Percentiles rank a stretch among this genome's conserved stretches.
These are phyloP conservation scores for Quaeritorhiza haematococci DNA, from an alignment of 371 early-diverging fungal genomes.

Conservation along the genomic window DNA sequence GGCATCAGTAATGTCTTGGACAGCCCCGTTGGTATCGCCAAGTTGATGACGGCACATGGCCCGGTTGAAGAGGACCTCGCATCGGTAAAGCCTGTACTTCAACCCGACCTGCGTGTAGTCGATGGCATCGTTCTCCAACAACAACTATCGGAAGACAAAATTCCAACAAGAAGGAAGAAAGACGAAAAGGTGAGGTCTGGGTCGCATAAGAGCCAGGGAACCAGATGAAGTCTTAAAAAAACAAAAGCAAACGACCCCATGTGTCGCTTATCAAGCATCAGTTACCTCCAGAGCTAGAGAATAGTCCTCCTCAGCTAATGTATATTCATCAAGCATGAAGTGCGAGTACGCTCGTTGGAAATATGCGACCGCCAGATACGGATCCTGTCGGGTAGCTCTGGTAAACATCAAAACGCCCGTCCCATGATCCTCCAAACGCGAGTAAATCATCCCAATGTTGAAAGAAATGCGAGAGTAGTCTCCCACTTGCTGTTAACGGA, in stretches of 20 bases:
- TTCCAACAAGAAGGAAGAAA: not conserved
- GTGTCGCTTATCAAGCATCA: not conserved
- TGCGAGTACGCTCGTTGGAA: constrained; percentile 80
- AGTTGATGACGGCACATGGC: constrained; percentile 57
- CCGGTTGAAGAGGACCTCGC: constrained; percentile 83
- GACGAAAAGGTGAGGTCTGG: too few relatives aligned
- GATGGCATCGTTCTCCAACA: constrained; percentile 80
- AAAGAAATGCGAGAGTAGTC: constrained; percentile 88
- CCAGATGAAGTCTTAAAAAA: constrained; percentile 40
- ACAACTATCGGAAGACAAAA: constrained; percentile 39
- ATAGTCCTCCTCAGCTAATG: constrained; percentile 59
- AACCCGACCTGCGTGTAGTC: constrained; percentile 89
- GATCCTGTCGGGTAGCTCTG: constrained; percentile 66
- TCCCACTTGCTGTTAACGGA: constrained; percentile 59
- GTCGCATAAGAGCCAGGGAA: not conserved
- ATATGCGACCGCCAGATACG: constrained; percentile 80
- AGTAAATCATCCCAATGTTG: constrained; percentile 84
- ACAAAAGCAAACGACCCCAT: constrained; percentile 52
- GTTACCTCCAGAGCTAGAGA: constrained; percentile 32
- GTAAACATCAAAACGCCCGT: constrained; percentile 68
- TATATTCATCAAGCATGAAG: constrained; percentile 57
- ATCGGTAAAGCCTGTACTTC: constrained; percentile 75
- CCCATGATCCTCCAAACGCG: constrained; percentile 67
- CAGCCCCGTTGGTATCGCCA: not conserved
- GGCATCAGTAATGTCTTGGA: constrained; percentile 15